phyloP scores from a whole-genome alignment of 352 stramenopile species.

The Halophytophthora batemanensis region DNA sequence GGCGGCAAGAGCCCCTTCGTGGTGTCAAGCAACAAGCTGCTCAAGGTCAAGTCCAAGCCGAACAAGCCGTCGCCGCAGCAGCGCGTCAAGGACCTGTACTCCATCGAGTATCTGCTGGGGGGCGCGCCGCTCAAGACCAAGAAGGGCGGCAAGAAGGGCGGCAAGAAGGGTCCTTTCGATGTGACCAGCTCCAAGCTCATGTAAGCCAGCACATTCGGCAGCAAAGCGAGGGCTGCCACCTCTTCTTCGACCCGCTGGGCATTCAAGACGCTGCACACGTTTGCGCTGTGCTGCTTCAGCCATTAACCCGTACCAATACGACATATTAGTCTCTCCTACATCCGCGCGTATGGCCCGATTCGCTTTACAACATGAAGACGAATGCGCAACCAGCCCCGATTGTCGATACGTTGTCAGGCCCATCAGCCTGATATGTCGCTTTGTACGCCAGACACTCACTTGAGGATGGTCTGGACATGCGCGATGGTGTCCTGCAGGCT shows the following conservation, averaged over 20 bases:
- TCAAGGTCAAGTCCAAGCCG: conserved; percentile 30
- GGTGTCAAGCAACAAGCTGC: conserved; percentile 51
- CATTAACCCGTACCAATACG: too few relatives aligned
- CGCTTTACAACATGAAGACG: too few relatives aligned
- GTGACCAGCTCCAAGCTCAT: conserved; percentile 69
- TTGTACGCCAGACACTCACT: conserved; percentile 4
- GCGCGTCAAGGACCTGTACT: conserved; percentile 58
- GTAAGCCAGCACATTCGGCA: conserved; percentile 17
- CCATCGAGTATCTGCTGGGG: conserved; percentile 60
- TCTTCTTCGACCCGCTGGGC: neutral
- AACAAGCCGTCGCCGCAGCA: conserved; percentile 21
- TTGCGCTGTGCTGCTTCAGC: too few relatives aligned
- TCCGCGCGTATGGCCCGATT: too few relatives aligned
- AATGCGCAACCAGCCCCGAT: too few relatives aligned
- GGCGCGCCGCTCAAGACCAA: conserved; percentile 4
- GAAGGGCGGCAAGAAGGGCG: conserved; percentile 16
- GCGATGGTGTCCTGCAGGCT: conserved; percentile 63
- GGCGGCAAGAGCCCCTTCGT: conserved; percentile 69
- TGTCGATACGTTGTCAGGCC: too few relatives aligned
- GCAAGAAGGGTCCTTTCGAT: conserved; percentile 53
- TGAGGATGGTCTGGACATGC: conserved; percentile 37
- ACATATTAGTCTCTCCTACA: too few relatives aligned
- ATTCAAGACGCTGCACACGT: too few relatives aligned
- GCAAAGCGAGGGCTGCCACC: conserved; percentile 1
- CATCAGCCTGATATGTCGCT: too few relatives aligned